These are phyloP conservation scores for Skeletonema costatum DNA, from an alignment of 108 stramenopile species.

Conservation along the genomic window DNA sequence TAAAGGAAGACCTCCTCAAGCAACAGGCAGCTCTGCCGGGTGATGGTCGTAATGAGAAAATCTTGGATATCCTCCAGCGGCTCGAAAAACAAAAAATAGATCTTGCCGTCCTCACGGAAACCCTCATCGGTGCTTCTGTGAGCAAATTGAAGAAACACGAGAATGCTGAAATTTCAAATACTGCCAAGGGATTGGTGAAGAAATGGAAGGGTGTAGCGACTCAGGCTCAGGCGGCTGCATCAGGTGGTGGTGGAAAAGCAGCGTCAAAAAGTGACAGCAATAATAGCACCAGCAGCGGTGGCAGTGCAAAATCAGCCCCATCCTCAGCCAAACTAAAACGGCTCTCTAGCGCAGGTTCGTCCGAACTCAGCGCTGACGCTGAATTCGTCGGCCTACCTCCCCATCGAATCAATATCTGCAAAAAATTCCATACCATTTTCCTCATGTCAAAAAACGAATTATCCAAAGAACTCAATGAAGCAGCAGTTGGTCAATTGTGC, in stretches of 20 bases:
- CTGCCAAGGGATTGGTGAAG: slow-evolving; percentile 76
- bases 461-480: slow-evolving; percentile 69
- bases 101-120: slow-evolving; percentile 71
- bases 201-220: slow-evolving; percentile 90
- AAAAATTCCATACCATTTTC: slow-evolving; percentile 69
- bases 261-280: slow-evolving; percentile 2
- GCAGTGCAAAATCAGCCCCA: slow-evolving; percentile 22
- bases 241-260: slow-evolving; percentile 6
- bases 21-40: slow-evolving; percentile 45
- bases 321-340: slow-evolving; percentile 22
- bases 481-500: slow-evolving; percentile 64
- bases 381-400: slow-evolving; percentile 74
- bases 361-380: slow-evolving; percentile 30
- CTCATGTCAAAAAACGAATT: slow-evolving; percentile 47
- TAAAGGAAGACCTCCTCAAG: slow-evolving; percentile 78
- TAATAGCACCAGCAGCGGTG: slow-evolving; percentile 5
- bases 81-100: slow-evolving; percentile 69
- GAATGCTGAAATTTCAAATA: slow-evolving; percentile 44
- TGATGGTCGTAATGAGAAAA: slow-evolving; percentile 61
- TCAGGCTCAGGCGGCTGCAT: slow-evolving; percentile 34
- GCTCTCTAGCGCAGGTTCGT: slow-evolving; percentile 28
- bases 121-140: slow-evolving; percentile 82
- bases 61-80: slow-evolving; percentile 72
- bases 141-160: slow-evolving; percentile 75
- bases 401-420: slow-evolving; percentile 69